Conservation (phyloP, 73 alveolate genomes). For the Paramecium sexaurelia region DNA sequence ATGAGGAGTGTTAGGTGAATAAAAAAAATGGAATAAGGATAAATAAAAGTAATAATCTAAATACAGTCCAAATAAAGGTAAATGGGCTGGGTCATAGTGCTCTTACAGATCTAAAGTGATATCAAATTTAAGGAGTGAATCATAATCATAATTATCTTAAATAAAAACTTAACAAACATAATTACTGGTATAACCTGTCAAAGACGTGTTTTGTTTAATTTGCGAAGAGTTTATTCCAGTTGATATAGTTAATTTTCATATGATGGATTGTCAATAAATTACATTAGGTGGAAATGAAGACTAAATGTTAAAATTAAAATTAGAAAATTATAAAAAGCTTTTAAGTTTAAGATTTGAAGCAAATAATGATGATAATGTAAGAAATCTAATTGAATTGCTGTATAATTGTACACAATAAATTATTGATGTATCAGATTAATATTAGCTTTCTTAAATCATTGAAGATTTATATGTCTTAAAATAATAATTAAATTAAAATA, state of each 20-base stretch:
- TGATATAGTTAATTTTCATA: slow-evolving; percentile 7
- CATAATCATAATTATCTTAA: background rate
- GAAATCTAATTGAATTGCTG: background rate
- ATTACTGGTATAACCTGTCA: background rate
- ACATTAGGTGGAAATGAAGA: background rate
- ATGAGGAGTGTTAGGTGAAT: background rate
- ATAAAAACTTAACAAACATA: background rate
- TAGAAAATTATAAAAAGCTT: background rate
- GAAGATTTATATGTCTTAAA: slow-evolving; percentile 41
- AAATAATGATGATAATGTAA: background rate
- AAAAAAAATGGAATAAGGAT: background rate
- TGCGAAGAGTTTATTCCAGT: slow-evolving; percentile 53
- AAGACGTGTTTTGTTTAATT: slow-evolving; percentile 34
- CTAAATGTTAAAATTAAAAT: background rate
- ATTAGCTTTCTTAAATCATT: background rate
- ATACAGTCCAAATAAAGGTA: background rate
- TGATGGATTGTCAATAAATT: background rate
- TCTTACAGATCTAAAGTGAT: background rate
- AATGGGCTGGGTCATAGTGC: background rate
- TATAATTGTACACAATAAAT: background rate
- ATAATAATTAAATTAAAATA: background rate
- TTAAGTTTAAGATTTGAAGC: background rate
- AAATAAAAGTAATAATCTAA: background rate
- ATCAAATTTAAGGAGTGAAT: background rate
- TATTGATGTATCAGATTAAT: slow-evolving; percentile 5